Conservation (phyloP, 2,329 filamentous ascomycete genomes). For the Aspergillus melleus region DNA sequence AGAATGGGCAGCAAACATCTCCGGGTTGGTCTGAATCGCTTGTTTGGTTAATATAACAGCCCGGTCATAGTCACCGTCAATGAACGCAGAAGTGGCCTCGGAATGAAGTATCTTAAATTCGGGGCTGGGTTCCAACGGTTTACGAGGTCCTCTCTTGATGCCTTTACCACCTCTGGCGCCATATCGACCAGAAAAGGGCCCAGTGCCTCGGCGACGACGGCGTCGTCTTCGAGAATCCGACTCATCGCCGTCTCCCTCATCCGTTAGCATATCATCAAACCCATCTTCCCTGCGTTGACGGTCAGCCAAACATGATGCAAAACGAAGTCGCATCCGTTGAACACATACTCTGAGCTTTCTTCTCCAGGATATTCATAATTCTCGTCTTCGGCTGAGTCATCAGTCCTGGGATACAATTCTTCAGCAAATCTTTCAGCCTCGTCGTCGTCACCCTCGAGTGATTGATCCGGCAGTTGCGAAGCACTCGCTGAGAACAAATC, state of each 20-base stretch:
- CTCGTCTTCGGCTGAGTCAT: conserved; percentile 24
- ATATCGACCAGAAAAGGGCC: conserved; percentile 37
- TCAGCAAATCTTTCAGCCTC: conserved; percentile 1
- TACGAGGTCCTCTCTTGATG: conserved; percentile 47
- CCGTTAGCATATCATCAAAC: conserved; percentile 20
- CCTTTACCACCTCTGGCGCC: conserved; percentile 46
- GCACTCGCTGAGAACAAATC: conserved; percentile 19
- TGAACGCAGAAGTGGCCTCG: conserved; percentile 50
- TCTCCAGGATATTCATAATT: conserved; percentile 27
- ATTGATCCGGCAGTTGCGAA: conserved; percentile 15
- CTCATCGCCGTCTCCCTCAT: conserved; percentile 27
- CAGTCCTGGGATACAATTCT: conserved; percentile 9
- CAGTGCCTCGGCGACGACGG: conserved; percentile 31
- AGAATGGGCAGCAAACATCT: conserved; percentile 62
- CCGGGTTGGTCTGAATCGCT: conserved; percentile 59
- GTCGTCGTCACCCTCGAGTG: conserved; percentile 11
- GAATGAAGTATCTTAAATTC: conserved; percentile 51
- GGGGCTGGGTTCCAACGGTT: conserved; percentile 47
- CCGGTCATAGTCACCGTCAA: conserved; percentile 47
- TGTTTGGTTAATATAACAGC: conserved; percentile 46
- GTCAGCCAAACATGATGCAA: conserved; percentile 8
- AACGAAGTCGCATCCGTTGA: not conserved
- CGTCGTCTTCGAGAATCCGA: conserved; percentile 26
- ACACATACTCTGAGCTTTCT: conserved; percentile 28
- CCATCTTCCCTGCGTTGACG: conserved; percentile 24